phyloP scores from a whole-genome alignment of 768 basidiomycete genomes.

The Phanerodontia chrysosporium region DNA sequence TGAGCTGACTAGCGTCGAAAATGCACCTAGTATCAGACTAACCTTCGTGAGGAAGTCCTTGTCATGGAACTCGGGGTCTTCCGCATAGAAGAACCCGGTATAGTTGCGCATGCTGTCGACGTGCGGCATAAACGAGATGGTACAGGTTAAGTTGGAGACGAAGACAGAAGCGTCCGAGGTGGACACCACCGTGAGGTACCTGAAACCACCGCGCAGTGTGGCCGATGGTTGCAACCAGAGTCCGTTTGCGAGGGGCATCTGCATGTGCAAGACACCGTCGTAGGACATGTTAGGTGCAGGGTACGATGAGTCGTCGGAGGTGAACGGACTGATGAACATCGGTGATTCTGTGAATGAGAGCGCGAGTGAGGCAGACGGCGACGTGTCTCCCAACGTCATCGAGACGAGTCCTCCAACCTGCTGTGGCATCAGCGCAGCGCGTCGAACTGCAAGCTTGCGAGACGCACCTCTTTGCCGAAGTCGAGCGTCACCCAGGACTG shows the following conservation, averaged over 20 bases:
- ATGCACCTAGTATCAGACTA: not conserved
- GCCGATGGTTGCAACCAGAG: slow-evolving; percentile 46
- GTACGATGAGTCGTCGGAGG: slow-evolving; percentile 44
- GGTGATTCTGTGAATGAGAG: slow-evolving; percentile 60
- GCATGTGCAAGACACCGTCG: slow-evolving; percentile 38
- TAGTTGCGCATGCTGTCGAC: slow-evolving; percentile 44
- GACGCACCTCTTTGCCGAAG: slow-evolving; percentile 48
- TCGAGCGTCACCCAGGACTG: slow-evolving; percentile 50
- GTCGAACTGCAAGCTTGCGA: not conserved
- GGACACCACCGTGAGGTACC: slow-evolving; percentile 47
- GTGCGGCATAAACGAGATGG: slow-evolving; percentile 53
- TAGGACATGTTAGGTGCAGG: slow-evolving; percentile 39
- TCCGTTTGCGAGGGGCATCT: slow-evolving; percentile 33
- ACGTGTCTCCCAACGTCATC: slow-evolving; percentile 35
- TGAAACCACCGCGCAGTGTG: slow-evolving; percentile 47
- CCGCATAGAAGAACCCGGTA: slow-evolving; percentile 48
- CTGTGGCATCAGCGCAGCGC: not conserved
- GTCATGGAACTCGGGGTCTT: slow-evolving; percentile 42
- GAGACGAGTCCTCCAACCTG: slow-evolving; percentile 55
- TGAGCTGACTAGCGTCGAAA: not conserved
- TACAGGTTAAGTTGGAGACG: slow-evolving; percentile 46
- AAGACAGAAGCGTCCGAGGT: slow-evolving; percentile 30
- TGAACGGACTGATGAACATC: slow-evolving; percentile 45
- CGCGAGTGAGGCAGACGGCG: slow-evolving; percentile 34
- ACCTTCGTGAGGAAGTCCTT: slow-evolving; percentile 46